Conservation (phyloP, 2,329 filamentous ascomycete species). For the Epichloe baconii region DNA sequence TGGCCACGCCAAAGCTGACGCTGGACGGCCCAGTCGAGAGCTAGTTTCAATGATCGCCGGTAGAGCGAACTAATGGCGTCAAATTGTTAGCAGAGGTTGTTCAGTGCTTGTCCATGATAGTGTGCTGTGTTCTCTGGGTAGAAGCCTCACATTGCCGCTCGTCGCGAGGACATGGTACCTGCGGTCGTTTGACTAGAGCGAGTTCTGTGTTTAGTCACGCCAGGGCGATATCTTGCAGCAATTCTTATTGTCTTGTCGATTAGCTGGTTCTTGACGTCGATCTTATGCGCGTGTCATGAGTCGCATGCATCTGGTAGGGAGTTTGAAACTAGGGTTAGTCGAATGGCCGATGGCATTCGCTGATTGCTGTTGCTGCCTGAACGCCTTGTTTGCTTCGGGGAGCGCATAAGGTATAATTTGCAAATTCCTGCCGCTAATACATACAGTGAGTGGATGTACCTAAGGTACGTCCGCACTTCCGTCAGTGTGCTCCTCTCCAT, state of each 20-base stretch:
- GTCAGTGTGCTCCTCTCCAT: too few relatives aligned
- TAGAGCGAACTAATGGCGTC: slow-evolving; percentile 54
- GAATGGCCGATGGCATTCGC: too few relatives aligned
- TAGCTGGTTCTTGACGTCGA: too few relatives aligned
- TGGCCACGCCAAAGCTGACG: slow-evolving; percentile 90
- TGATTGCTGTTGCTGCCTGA: not conserved
- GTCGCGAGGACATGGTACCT: slow-evolving; percentile 22
- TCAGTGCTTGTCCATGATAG: not conserved
- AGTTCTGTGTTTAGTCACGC: too few relatives aligned
- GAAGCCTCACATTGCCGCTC: slow-evolving; percentile 35
- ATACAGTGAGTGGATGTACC: too few relatives aligned
- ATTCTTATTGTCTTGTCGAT: too few relatives aligned
- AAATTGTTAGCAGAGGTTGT: not conserved
- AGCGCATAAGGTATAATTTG: too few relatives aligned
- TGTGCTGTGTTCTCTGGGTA: not conserved
- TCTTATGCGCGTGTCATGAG: not conserved
- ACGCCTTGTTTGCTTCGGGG: not conserved
- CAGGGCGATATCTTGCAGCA: too few relatives aligned
- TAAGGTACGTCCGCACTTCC: too few relatives aligned
- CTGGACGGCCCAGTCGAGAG: slow-evolving; percentile 91
- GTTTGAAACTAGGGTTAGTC: not conserved
- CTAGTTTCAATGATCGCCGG: slow-evolving; percentile 80
- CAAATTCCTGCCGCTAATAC: too few relatives aligned
- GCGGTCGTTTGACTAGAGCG: too few relatives aligned
- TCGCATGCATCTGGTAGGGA: not conserved